Conservation (phyloP, 305 asterid genomes). For the Solanum aculeatissimum region DNA sequence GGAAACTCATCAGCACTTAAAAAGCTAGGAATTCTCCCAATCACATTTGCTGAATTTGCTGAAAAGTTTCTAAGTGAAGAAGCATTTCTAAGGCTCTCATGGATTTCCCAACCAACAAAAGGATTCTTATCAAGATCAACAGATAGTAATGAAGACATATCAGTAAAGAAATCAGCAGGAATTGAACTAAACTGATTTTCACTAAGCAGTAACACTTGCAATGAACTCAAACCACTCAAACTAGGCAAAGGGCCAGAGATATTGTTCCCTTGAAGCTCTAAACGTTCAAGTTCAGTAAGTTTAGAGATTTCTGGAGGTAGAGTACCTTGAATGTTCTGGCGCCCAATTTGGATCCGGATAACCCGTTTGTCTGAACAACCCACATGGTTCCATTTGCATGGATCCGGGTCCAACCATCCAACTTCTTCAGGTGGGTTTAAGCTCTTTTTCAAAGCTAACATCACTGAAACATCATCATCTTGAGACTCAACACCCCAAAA, state of each 20-base stretch:
- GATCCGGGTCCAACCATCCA: conserved; percentile 77
- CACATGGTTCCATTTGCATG: conserved; percentile 64
- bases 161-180: conserved; percentile 69
- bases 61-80: conserved; percentile 68
- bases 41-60: conserved; percentile 66
- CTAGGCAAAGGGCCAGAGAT: conserved; percentile 76
- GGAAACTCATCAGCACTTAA: conserved; percentile 67
- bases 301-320: conserved; percentile 53
- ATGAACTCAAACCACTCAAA: conserved; percentile 45
- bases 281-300: conserved; percentile 48
- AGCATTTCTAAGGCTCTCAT: conserved; percentile 53
- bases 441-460: conserved; percentile 63
- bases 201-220: conserved; percentile 60
- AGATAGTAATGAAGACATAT: conserved; percentile 63
- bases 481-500: conserved; percentile 24
- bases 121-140: conserved; percentile 75
- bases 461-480: conserved; percentile 39
- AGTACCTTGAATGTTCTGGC: conserved; percentile 52
- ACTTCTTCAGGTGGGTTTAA: conserved; percentile 38
- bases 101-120: conserved; percentile 58
- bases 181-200: conserved; percentile 51
- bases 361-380: conserved; percentile 63
- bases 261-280: conserved; percentile 81
- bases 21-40: conserved; percentile 54
- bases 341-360: conserved; percentile 79